Evolutionary conservation across 805 yeast species (phyloP).

Genomic region (Suhomyces xylopsoci): DNA sequence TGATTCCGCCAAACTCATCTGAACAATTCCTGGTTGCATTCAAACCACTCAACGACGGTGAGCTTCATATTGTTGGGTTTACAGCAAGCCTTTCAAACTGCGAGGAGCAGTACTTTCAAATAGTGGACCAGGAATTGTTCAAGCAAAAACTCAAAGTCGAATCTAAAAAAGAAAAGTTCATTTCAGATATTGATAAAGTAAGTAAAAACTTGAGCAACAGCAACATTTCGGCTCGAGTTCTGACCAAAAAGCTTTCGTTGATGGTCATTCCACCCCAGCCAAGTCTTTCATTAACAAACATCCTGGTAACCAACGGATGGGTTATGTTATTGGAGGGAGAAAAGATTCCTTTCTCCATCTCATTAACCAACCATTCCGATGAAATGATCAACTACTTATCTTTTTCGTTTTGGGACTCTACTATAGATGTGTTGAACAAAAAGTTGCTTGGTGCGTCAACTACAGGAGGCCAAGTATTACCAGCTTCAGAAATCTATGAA

Average conservation of each 20-base stretch:
- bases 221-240: conserved; percentile 15
- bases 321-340: conserved; percentile 82
- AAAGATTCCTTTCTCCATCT: conserved; percentile 45
- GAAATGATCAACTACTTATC: conserved; percentile 56
- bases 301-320: conserved; percentile 61
- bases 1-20: conserved; percentile 26
- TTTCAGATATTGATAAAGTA: conserved; percentile 11
- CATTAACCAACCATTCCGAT: conserved; percentile 55
- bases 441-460: conserved; percentile 35
- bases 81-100: conserved; percentile 51
- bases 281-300: conserved; percentile 47
- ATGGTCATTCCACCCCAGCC: conserved; percentile 56
- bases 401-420: conserved; percentile 69
- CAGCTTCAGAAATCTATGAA: conserved; percentile 68
- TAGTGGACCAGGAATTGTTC: conserved; percentile 29
- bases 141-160: conserved; percentile 9
- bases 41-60: conserved; percentile 49
- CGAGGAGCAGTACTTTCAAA: conserved; percentile 41
- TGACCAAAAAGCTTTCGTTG: conserved; percentile 19
- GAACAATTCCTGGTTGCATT: conserved; percentile 44
- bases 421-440: conserved; percentile 60
- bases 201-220: conserved; percentile 25
- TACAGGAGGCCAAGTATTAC: conserved; percentile 30
- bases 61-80: conserved; percentile 49
- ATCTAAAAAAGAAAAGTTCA: conserved; percentile 2